phyloP scores from a whole-genome alignment of 1,139 yeast species.

The Geotrichum reessii region DNA sequence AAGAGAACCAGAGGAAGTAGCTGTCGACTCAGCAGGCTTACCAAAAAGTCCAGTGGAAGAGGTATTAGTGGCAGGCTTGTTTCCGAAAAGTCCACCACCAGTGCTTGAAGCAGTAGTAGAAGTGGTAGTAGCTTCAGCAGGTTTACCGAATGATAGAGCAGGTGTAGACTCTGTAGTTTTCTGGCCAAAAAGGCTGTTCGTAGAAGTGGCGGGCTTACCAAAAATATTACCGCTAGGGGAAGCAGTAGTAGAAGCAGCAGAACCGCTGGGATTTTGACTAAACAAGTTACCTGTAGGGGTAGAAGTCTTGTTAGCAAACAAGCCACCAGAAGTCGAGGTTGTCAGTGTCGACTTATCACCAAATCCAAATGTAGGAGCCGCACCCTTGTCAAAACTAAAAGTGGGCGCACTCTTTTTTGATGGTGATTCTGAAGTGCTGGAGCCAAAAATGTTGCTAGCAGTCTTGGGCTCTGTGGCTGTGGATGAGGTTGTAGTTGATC shows the following conservation, averaged over 20 bases:
- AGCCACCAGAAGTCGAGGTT: slow-evolving; percentile 8
- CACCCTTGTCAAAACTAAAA: neutral
- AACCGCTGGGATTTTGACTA: neutral
- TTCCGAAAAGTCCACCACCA: slow-evolving; percentile 3
- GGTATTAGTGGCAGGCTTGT: slow-evolving; percentile 5
- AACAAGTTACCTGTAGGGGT: neutral
- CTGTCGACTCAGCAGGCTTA: neutral
- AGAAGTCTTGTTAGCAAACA: slow-evolving; percentile 12
- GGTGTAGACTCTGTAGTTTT: neutral
- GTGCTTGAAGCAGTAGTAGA: slow-evolving; percentile 2
- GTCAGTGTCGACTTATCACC: slow-evolving; percentile 9
- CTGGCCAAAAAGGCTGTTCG: neutral
- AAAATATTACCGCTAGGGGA: neutral
- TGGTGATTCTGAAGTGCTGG: neutral
- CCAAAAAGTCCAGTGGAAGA: slow-evolving; percentile 15
- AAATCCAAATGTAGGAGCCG: neutral
- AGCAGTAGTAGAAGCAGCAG: slow-evolving; percentile 10
- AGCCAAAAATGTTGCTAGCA: neutral
- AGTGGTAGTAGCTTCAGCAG: slow-evolving; percentile 2
- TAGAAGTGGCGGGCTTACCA: neutral
- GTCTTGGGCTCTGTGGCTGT: slow-evolving; percentile 13
- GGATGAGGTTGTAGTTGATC: slow-evolving; percentile 13
- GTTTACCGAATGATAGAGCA: slow-evolving; percentile 5
- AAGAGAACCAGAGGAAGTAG: slow-evolving; percentile 8
- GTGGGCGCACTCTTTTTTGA: neutral